These are phyloP conservation scores for Erythrophleum fordii DNA, from an alignment of 306 rosid genomes.

Conservation along the genomic window DNA sequence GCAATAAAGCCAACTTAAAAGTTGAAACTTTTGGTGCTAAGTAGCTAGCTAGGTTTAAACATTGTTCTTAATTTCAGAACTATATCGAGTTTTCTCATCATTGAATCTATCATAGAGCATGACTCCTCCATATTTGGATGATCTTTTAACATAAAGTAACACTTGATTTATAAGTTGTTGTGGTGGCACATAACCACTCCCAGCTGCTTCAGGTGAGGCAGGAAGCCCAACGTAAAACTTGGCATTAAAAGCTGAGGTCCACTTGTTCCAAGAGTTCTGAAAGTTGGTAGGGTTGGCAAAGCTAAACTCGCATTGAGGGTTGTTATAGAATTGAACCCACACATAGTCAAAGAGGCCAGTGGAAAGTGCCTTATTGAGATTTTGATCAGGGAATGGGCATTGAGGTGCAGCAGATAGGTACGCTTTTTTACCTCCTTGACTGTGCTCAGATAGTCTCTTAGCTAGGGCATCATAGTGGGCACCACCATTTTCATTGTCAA, in stretches of 20 bases:
- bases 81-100: conserved; percentile 47
- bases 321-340: no score
- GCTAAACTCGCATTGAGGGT: no score
- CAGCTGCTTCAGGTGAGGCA: conserved; percentile 44
- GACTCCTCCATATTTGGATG: conserved; percentile 60
- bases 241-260: conserved; percentile 14
- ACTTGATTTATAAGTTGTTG: conserved; percentile 41
- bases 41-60: conserved; percentile 9
- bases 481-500: conserved; percentile 51
- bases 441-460: conserved; percentile 33
- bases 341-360: no score
- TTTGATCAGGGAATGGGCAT: conserved; percentile 52
- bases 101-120: conserved; percentile 57
- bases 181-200: conserved; percentile 51
- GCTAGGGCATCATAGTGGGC: conserved; percentile 36
- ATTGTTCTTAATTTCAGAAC: conserved; percentile 31
- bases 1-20: no score
- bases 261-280: conserved; percentile 38
- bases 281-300: conserved; percentile 23
- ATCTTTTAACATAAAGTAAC: conserved; percentile 46
- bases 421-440: conserved; percentile 22
- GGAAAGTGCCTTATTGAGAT: conserved; percentile 31
- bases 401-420: conserved; percentile 61
- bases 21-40: no score
- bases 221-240: conserved; percentile 45